Base-by-base conservation (phyloP, 805 yeast species). In the Saitoella complicata region DNA sequence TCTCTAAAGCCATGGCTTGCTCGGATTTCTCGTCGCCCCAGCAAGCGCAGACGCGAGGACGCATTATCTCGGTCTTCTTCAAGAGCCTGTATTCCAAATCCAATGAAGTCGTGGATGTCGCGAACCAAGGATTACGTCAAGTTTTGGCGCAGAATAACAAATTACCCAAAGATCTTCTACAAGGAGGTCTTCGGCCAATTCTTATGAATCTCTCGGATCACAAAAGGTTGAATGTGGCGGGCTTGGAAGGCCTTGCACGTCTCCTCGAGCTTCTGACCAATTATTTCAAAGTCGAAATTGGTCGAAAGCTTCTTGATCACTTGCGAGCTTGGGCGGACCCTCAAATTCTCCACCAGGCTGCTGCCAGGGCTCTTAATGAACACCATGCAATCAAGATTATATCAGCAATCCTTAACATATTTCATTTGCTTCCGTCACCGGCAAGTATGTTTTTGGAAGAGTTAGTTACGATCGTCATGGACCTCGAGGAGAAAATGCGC, bases 321-420 rank as follows among this genome's bases (percentile, higher is more conserved):
- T 67, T 91, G 51, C 80, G 79, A 73, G 95, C 96, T 0, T 87
- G 95, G 94, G 94, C 96, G 0, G 87, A 83, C 54, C 84, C 91
- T 2, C 73, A 74, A 31, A 73, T 82, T 1, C 61, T 93, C 37
- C 76, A 85, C 45, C 75, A 77, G 50, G 72, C 83, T 38, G 78
- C 95, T 0, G 78, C 79, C 5, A 84, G 79, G 52, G 94, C 82
- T 47, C 70, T 93, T 46, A 80, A 75, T 32, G 79, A 76, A 51
- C 87, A 87, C 52, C 78, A 76, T 34, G 82, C 86, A 0, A 82
- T 93, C 8, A 80, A 82, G 55, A 82, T 88, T 37, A 85, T 91
- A 39, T 82, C 80, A 51, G 94, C 95, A 0, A 84, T 91, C 46
- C 68, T 91, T 54, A 85, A 88, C 53, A 82, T 91, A 37, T 91